These are phyloP conservation scores for Rhizopogon sp. DNA, from an alignment of 768 basidiomycete species.

Conservation along the genomic window DNA sequence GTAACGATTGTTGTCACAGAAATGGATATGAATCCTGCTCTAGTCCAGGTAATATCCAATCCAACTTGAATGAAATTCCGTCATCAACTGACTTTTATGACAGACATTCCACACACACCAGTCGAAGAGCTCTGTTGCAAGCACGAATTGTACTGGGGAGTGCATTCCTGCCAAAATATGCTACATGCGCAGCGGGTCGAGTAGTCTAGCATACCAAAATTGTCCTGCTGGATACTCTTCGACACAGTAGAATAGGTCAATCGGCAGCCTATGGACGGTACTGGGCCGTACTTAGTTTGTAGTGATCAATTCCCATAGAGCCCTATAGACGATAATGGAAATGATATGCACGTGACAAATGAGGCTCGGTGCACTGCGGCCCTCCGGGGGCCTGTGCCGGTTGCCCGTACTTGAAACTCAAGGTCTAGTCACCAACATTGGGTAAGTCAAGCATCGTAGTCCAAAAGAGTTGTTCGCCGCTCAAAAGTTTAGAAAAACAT, in stretches of 20 bases:
- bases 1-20: slow-evolving; percentile 7
- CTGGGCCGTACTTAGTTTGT: no score
- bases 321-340: no score
- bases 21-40: slow-evolving; percentile 16
- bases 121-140: slow-evolving; percentile 57
- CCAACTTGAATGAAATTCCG: neutral
- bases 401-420: no score
- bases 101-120: slow-evolving; percentile 63
- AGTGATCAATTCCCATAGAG: no score
- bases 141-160: slow-evolving; percentile 48
- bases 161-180: slow-evolving; percentile 63
- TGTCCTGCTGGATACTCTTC: slow-evolving; percentile 62
- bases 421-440: no score
- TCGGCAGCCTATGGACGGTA: no score
- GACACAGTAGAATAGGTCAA: slow-evolving; percentile 30
- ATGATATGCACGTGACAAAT: no score
- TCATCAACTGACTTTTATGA: neutral
- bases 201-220: slow-evolving; percentile 50
- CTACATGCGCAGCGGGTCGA: slow-evolving; percentile 69
- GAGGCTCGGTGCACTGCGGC: no score
- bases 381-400: no score
- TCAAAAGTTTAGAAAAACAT: no score
- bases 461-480: no score
- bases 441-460: no score
- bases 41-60: slow-evolving; percentile 15